Percentiles rank a stretch among this genome's conserved stretches.
Conservation (phyloP, 2,329 filamentous ascomycete species). For the Aquanectria penicillioides region DNA sequence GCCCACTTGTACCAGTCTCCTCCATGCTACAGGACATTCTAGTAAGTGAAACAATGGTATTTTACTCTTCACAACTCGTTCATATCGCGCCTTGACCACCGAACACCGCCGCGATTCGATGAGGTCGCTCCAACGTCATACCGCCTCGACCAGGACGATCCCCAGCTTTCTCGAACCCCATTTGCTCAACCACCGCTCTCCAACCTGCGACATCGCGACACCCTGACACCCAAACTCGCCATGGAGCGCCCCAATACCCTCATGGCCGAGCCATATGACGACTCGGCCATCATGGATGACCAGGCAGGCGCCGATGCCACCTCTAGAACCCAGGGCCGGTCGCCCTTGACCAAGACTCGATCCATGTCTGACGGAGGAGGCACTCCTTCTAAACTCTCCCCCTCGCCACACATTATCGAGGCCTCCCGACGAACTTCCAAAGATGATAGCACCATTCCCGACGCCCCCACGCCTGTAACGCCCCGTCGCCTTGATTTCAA, state of each 20-base stretch:
- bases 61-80: not conserved
- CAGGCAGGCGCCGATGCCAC: slow-evolving; percentile 24
- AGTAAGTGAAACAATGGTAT: slow-evolving; percentile 32
- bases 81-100: slow-evolving; percentile 33
- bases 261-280: slow-evolving; percentile 39
- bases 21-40: not conserved
- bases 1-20: not conserved
- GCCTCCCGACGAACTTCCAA: slow-evolving; percentile 68
- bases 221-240: slow-evolving; percentile 1
- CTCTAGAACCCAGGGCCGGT: slow-evolving; percentile 39
- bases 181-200: slow-evolving; percentile 4
- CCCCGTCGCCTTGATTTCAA: slow-evolving; percentile 75
- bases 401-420: slow-evolving; percentile 66
- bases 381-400: slow-evolving; percentile 65
- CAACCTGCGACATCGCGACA: slow-evolving; percentile 8
- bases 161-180: not conserved
- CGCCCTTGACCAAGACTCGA: slow-evolving; percentile 64
- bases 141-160: slow-evolving; percentile 5
- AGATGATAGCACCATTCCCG: slow-evolving; percentile 70
- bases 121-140: slow-evolving; percentile 25
- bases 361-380: slow-evolving; percentile 73
- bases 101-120: slow-evolving; percentile 27
- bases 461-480: slow-evolving; percentile 66
- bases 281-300: slow-evolving; percentile 48
- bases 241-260: slow-evolving; percentile 36